Percentiles rank a stretch among this genome's conserved stretches.
Conservation (phyloP, 1,139 yeast species). For the Protomyces gravidus region DNA sequence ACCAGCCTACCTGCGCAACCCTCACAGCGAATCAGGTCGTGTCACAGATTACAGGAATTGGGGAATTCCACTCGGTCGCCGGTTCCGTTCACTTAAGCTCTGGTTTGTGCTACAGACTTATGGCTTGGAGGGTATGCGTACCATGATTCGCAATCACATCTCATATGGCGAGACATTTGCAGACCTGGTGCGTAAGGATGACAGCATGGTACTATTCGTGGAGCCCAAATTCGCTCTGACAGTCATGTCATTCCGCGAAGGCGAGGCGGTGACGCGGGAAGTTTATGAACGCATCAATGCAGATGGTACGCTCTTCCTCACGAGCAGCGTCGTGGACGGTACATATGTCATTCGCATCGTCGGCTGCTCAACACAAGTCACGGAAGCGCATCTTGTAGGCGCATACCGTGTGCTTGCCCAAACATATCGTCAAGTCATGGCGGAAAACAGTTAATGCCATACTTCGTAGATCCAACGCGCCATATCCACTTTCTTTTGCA, state of each 20-base stretch:
- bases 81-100: conserved; percentile 35
- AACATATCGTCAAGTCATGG: conserved; percentile 7
- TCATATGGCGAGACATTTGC: conserved; percentile 31
- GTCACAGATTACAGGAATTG: conserved; percentile 36
- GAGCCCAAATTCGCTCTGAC: conserved; percentile 34
- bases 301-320: conserved; percentile 33
- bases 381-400: conserved; percentile 31
- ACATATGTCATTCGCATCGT: conserved; percentile 33
- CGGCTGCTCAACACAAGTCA: conserved; percentile 34
- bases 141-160: conserved; percentile 32
- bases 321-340: conserved; percentile 33
- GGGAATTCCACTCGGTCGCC: conserved; percentile 36
- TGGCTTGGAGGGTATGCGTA: conserved; percentile 34
- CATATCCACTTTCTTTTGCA: conserved; percentile 65
- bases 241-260: conserved; percentile 28
- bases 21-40: conserved; percentile 33
- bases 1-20: conserved; percentile 34
- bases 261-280: conserved; percentile 31
- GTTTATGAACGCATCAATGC: conserved; percentile 32
- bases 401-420: conserved; percentile 14
- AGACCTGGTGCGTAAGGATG: conserved; percentile 27
- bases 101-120: conserved; percentile 36
- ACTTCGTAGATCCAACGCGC: conserved; percentile 75
- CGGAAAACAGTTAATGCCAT: conserved; percentile 50
- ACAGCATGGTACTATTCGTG: conserved; percentile 30